These are phyloP conservation scores for Thraustochytrium striatum DNA, from an alignment of 352 stramenopile species.

Conservation along the genomic window DNA sequence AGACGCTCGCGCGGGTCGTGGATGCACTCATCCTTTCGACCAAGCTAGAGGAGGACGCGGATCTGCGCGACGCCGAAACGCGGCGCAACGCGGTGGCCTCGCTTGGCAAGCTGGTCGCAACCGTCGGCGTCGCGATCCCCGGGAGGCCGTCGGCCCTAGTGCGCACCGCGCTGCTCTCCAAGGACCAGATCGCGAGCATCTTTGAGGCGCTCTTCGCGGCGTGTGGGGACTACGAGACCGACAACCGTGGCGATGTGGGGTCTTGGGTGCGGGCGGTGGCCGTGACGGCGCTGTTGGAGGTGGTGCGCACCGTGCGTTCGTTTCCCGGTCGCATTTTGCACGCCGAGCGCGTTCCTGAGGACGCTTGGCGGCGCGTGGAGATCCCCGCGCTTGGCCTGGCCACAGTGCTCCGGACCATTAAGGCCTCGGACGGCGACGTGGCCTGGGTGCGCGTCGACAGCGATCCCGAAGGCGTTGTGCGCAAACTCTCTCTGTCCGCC, in stretches of 20 bases:
- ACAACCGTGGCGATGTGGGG: conserved; percentile 95
- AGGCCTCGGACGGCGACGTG: no score
- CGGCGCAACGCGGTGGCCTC: conserved; percentile 84
- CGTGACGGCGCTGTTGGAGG: conserved; percentile 74
- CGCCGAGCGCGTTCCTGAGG: conserved; percentile 54
- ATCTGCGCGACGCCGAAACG: conserved; percentile 87
- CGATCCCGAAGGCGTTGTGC: no score
- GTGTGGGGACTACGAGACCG: conserved; percentile 88
- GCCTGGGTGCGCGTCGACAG: no score
- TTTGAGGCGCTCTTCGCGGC: conserved; percentile 75
- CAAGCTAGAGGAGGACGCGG: conserved; percentile 57
- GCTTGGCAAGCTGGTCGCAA: conserved; percentile 75
- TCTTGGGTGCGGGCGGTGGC: conserved; percentile 92
- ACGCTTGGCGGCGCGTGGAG: no score
- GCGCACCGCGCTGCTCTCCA: conserved; percentile 50
- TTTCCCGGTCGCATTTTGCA: conserved; percentile 56
- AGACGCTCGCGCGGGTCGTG: conserved; percentile 60
- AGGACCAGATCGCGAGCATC: conserved; percentile 61
- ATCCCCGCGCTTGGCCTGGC: no score
- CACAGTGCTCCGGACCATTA: conserved; percentile 8
- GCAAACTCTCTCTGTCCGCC: no score
- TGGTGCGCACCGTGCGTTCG: conserved; percentile 64
- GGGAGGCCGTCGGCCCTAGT: conserved; percentile 6
- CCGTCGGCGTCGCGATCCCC: conserved; percentile 55
- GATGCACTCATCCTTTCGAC: conserved; percentile 58